A percentile compares a stretch with the other conserved stretches of the same genome.
Conservation (phyloP, 1,139 yeast species). For the Zygosaccharomyces sapae region DNA sequence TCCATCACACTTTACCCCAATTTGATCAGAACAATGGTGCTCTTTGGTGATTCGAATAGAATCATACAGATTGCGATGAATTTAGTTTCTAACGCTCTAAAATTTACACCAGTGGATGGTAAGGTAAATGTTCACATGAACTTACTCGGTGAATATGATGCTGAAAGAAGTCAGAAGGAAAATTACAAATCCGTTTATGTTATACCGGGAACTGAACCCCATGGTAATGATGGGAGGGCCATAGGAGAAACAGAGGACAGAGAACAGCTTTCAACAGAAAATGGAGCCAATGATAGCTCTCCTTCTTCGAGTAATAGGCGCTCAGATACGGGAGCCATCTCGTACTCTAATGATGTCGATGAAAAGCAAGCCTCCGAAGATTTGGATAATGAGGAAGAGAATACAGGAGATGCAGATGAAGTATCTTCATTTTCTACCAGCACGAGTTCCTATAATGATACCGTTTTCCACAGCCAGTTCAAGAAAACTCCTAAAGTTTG, state of each 20-base stretch:
- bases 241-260: neutral
- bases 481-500: conserved; percentile 29
- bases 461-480: conserved; percentile 51
- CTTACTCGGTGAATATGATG: conserved; percentile 67
- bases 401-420: conserved; percentile 26
- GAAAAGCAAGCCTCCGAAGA: conserved; percentile 38
- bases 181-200: conserved; percentile 40
- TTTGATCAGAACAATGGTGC: conserved; percentile 53
- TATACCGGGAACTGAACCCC: conserved; percentile 27
- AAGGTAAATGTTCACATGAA: conserved; percentile 63
- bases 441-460: conserved; percentile 53
- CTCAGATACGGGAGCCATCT: conserved; percentile 6
- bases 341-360: conserved; percentile 32
- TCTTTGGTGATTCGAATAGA: conserved; percentile 82
- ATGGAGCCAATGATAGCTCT: neutral
- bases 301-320: conserved; percentile 2
- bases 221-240: conserved; percentile 1
- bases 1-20: conserved; percentile 57
- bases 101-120: conserved; percentile 87
- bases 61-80: conserved; percentile 86
- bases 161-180: conserved; percentile 39
- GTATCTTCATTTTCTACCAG: conserved; percentile 46
- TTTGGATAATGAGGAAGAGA: conserved; percentile 8
- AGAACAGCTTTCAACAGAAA: neutral
- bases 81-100: conserved; percentile 77